Percentiles rank a stretch among this genome's conserved stretches.
These are phyloP conservation scores for Rhodosporidiobolus sp. DNA, from an alignment of 768 basidiomycete species.

Conservation along the genomic window DNA sequence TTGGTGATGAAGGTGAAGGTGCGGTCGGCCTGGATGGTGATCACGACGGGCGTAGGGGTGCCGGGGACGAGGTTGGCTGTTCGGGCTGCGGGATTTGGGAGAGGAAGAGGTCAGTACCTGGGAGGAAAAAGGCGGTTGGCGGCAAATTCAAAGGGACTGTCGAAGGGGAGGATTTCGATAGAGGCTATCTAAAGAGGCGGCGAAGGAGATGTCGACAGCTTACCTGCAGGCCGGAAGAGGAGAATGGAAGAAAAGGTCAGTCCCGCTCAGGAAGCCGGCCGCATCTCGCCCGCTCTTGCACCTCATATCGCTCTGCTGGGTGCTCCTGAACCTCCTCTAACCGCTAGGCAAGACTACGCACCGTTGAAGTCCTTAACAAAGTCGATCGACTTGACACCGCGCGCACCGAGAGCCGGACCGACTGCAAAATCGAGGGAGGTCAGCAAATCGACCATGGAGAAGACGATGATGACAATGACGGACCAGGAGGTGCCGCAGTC, in stretches of 20 bases:
- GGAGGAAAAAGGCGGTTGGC: not conserved
- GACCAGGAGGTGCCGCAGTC: conserved; percentile 77
- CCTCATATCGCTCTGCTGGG: too few relatives aligned
- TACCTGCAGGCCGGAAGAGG: too few relatives aligned
- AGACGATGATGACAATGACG: too few relatives aligned
- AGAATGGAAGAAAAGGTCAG: too few relatives aligned
- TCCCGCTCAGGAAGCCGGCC: too few relatives aligned
- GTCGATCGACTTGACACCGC: conserved; percentile 98
- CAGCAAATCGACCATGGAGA: too few relatives aligned
- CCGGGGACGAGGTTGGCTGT: conserved; percentile 82
- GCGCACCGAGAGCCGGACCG: conserved; percentile 93
- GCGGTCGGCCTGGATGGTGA: conserved; percentile 90
- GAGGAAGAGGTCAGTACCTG: not conserved
- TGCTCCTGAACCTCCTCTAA: too few relatives aligned
- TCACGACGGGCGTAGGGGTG: conserved; percentile 83
- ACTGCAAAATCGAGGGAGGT: conserved; percentile 49
- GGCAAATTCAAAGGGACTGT: not conserved
- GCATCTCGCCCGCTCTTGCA: too few relatives aligned
- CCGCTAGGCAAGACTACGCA: not conserved
- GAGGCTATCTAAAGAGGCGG: too few relatives aligned
- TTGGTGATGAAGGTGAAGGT: conserved; percentile 90
- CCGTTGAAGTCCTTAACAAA: conserved; percentile 98
- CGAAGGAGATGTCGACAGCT: too few relatives aligned
- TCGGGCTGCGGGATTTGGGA: conserved; percentile 56
- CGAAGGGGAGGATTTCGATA: too few relatives aligned